phyloP scores from a whole-genome alignment of 108 stramenopile species.

The Nannochloropsis gaditana region DNA sequence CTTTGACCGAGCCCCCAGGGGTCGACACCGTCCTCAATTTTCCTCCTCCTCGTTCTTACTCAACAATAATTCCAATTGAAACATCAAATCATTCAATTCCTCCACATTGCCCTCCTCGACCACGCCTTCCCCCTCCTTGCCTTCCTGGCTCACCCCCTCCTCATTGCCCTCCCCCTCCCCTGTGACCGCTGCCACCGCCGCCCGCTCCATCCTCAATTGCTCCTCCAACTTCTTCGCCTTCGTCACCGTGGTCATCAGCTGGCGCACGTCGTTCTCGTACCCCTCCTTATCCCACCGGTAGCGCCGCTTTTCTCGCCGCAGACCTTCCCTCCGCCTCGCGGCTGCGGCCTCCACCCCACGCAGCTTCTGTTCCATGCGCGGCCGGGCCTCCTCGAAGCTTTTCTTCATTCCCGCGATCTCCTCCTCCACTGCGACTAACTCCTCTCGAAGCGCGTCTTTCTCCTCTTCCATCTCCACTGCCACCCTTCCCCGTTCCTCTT shows the following conservation, averaged over 20 bases:
- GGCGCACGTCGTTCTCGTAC: not conserved
- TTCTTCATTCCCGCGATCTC: not conserved
- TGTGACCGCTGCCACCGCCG: not conserved
- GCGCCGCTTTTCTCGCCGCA: not conserved
- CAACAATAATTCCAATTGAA: not conserved
- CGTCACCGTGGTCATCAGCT: not conserved
- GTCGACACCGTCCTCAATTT: not conserved
- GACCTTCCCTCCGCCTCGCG: not conserved
- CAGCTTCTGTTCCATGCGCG: conserved; percentile 9
- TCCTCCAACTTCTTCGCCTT: not conserved
- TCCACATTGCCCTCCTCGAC: not conserved
- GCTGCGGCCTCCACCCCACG: not conserved
- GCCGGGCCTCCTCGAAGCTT: not conserved
- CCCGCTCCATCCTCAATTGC: not conserved
- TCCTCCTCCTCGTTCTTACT: not conserved
- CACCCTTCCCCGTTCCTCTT: not conserved
- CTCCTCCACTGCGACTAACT: not conserved
- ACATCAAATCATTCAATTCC: not conserved
- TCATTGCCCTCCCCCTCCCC: not conserved
- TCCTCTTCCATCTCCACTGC: not conserved
- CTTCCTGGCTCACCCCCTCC: not conserved
- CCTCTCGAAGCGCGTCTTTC: not conserved
- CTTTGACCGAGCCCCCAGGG: too few species aligned
- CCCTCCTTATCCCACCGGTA: not conserved
- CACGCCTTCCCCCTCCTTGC: not conserved